Conservation (phyloP, 2,329 filamentous ascomycete species). For the Thielaviopsis ethacetica region DNA sequence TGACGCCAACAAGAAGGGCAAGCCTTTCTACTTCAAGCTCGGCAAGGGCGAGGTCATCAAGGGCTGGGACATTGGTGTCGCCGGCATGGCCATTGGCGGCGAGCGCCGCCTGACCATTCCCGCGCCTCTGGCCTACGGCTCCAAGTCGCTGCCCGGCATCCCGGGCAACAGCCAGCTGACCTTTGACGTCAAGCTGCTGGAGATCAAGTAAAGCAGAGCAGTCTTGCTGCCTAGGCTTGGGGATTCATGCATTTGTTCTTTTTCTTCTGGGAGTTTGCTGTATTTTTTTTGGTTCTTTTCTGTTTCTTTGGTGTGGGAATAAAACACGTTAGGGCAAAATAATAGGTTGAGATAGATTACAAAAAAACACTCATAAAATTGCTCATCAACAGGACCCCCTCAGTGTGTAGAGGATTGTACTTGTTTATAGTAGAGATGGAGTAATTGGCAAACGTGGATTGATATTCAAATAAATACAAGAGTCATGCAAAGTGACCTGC, state of each 20-base stretch:
- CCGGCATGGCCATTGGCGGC: slow-evolving; percentile 82
- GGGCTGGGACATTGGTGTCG: slow-evolving; percentile 92
- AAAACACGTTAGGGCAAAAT: not conserved
- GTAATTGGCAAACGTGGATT: not conserved
- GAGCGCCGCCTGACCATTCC: slow-evolving; percentile 90
- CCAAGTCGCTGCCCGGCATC: slow-evolving; percentile 65
- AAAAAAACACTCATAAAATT: not conserved
- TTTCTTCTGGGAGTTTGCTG: not conserved
- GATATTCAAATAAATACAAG: not conserved
- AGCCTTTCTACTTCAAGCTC: slow-evolving; percentile 91
- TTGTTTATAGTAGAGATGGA: not conserved
- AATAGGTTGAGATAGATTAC: not conserved
- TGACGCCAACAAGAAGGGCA: slow-evolving; percentile 97
- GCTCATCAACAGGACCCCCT: not conserved
- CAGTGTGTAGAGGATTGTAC: not conserved
- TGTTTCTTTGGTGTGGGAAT: not conserved
- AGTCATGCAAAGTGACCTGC: not conserved
- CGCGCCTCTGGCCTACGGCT: slow-evolving; percentile 75
- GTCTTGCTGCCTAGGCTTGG: not conserved
- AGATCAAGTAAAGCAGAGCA: slow-evolving; percentile 65
- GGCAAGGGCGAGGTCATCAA: slow-evolving; percentile 94
- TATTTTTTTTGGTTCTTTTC: slow-evolving; percentile 2
- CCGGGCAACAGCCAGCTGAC: slow-evolving; percentile 79
- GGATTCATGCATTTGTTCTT: not conserved
- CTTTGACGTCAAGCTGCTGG: slow-evolving; percentile 79